Evolutionary conservation across 1,284 basidiomycete genomes (phyloP).

Genomic region (Pyrrhoderma lamaoense): DNA sequence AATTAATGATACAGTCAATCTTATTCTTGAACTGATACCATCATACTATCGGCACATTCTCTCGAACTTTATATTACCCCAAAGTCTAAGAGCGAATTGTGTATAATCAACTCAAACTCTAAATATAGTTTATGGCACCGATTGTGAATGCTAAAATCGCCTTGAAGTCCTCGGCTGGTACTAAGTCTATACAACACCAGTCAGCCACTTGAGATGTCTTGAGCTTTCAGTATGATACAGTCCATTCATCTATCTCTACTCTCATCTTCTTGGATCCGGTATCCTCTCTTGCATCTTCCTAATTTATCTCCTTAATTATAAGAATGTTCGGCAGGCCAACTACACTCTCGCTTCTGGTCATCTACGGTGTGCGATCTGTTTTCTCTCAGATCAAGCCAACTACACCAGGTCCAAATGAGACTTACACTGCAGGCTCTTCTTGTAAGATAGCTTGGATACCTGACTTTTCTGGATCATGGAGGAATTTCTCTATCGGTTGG

Average conservation of each 20-base stretch:
- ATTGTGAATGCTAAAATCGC: too few species aligned
- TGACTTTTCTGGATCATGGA: slow-evolving; percentile 30
- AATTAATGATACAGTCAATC: too few species aligned
- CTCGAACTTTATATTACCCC: too few species aligned
- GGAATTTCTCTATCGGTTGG: slow-evolving; percentile 33
- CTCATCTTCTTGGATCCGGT: slow-evolving; percentile 7
- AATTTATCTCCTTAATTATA: background rate
- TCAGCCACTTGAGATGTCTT: too few species aligned
- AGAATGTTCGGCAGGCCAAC: background rate
- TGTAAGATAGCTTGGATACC: slow-evolving; percentile 29
- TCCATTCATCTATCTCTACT: background rate
- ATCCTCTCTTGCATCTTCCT: slow-evolving; percentile 9
- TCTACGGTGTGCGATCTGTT: slow-evolving; percentile 1
- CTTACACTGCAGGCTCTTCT: slow-evolving; percentile 28
- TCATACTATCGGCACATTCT: too few species aligned
- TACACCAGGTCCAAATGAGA: slow-evolving; percentile 32
- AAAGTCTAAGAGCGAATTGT: too few species aligned
- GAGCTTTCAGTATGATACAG: background rate
- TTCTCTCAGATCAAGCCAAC: slow-evolving; percentile 29
- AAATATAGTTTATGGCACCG: too few species aligned
- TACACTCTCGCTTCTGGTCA: slow-evolving; percentile 12
- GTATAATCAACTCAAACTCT: too few species aligned
- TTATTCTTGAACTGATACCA: too few species aligned
- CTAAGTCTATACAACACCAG: too few species aligned
- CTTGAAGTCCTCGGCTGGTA: too few species aligned